Base-by-base conservation (phyloP, 2,329 filamentous ascomycete genomes). In the Trichoderma atroviride region DNA sequence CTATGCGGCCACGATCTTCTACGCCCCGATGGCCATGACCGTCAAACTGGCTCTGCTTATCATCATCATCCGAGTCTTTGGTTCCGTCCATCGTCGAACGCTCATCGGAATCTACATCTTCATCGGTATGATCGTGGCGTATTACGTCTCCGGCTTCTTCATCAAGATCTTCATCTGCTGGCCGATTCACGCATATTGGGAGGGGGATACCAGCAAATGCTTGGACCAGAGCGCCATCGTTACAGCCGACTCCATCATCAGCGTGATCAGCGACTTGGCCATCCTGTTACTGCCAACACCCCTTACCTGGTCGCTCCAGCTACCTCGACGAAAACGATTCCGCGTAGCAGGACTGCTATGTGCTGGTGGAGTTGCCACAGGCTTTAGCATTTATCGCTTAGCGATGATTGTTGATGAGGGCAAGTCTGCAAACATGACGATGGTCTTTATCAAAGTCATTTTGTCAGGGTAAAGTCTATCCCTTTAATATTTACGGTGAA, bases 1-100 rank as follows among this genome's bases (percentile, higher is more conserved):
- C 57, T 84, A 83, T 65, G 80, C 80, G 11, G 81, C 80, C 5
- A 82, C 81, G 24, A 78, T 84, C 65, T 79, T 83, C 72, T 84
- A 84, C 71, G 80, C 80, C 0, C 82, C 82, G 19, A 83, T 81
- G 73, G 80, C 82, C 16, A 76, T 80, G 56, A 74, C 79, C 10
- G 81, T 81, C n/a, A 83, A 83, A 66, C 79, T 82, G n/a, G 74
- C 78, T 22, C 78, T 84, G 3, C 77, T 84, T 3, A 76, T 80
- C 71, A 82, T 84, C 65, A 81, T 83, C 69, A 77, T 77, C 7
- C 76, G 82, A 19, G 80, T 84, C 9, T 84, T 84, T 71, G 78
- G 78, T 9, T 73, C 78, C 0, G 75, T 79, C 3, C 80, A 82
- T 70, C 78, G 75, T 47, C 81, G 81, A 72, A 78, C 77, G 5